Evolutionary conservation across 805 yeast species (phyloP).

Genomic region (Yamadazyma nakazawae): DNA sequence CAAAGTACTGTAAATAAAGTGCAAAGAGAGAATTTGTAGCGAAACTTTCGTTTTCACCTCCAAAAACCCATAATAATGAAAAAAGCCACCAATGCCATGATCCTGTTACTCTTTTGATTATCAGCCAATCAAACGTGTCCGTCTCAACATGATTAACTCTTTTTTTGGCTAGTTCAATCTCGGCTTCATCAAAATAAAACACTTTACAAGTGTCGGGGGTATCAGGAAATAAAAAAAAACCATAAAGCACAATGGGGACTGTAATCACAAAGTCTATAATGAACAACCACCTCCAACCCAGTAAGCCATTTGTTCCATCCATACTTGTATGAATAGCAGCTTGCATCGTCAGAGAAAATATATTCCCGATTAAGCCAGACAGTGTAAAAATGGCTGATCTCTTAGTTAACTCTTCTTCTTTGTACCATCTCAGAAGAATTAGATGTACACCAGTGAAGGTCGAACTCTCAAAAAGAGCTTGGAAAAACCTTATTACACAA

Average conservation of each 20-base stretch:
- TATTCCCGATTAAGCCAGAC: constrained; percentile 52
- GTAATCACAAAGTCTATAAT: constrained; percentile 60
- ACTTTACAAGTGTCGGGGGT: constrained; percentile 42
- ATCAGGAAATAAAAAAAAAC: constrained; percentile 59
- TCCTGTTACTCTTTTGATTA: constrained; percentile 41
- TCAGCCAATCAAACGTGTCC: constrained; percentile 26
- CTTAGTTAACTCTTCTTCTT: constrained; percentile 45
- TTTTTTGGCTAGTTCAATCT: constrained; percentile 25
- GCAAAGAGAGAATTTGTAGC: constrained; percentile 32
- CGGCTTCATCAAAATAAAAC: constrained; percentile 25
- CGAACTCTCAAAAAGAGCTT: constrained; percentile 58
- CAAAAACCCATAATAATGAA: constrained; percentile 34
- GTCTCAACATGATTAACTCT: constrained; percentile 34
- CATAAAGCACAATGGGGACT: constrained; percentile 54
- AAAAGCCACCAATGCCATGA: constrained; percentile 37
- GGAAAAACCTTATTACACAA: constrained; percentile 57
- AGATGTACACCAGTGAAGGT: constrained; percentile 55
- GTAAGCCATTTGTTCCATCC: constrained; percentile 46
- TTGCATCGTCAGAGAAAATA: constrained; percentile 57
- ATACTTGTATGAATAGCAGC: constrained; percentile 48
- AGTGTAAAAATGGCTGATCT: constrained; percentile 54
- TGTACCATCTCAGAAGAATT: constrained; percentile 53
- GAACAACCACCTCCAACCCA: constrained; percentile 71
- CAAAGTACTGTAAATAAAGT: constrained; percentile 28
- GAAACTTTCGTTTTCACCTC: constrained; percentile 37